phyloP scores from a whole-genome alignment of 1,284 basidiomycete genomes.

The Termitomyces sp. region DNA sequence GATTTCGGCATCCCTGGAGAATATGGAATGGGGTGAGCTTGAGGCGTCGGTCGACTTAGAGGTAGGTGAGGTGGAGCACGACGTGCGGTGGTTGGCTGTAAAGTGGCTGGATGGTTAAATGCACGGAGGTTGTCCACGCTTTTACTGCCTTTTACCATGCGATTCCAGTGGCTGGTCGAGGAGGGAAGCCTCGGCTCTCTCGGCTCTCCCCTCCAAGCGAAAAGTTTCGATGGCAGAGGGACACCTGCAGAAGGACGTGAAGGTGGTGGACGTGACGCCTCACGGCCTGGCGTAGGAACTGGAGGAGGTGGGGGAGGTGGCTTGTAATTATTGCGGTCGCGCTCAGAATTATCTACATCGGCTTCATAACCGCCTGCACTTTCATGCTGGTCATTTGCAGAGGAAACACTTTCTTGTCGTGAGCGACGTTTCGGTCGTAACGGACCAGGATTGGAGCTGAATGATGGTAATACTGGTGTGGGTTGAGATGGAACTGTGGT shows the following conservation, averaged over 20 bases:
- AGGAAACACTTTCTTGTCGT: slow-evolving; percentile 64
- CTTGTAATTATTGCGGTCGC: slow-evolving; percentile 44
- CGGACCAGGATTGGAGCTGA: slow-evolving; percentile 33
- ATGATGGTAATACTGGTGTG: slow-evolving; percentile 44
- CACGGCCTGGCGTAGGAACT: slow-evolving; percentile 18
- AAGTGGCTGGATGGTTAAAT: slow-evolving; percentile 32
- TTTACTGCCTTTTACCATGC: slow-evolving; percentile 41
- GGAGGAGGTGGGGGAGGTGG: slow-evolving; percentile 36
- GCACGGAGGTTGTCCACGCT: slow-evolving; percentile 56
- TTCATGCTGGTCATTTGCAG: slow-evolving; percentile 59
- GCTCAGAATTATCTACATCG: slow-evolving; percentile 57
- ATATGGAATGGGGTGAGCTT: slow-evolving; percentile 19
- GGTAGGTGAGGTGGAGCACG: slow-evolving; percentile 27
- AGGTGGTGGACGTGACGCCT: slow-evolving; percentile 21
- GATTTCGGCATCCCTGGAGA: slow-evolving; percentile 33
- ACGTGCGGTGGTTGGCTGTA: slow-evolving; percentile 31
- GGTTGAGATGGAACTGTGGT: slow-evolving; percentile 47
- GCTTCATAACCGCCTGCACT: slow-evolving; percentile 61
- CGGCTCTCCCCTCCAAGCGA: slow-evolving; percentile 47
- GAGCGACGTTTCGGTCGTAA: slow-evolving; percentile 52
- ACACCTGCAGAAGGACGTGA: slow-evolving; percentile 27
- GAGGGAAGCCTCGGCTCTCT: slow-evolving; percentile 17
- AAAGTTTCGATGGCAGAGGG: slow-evolving; percentile 39
- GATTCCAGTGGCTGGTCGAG: slow-evolving; percentile 24
- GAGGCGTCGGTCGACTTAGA: slow-evolving; percentile 24